Evolutionary conservation across 441 rosid species (phyloP), one percentile per base, ranked within the genome.

Genomic region (Corymbia calophylla): DNA sequence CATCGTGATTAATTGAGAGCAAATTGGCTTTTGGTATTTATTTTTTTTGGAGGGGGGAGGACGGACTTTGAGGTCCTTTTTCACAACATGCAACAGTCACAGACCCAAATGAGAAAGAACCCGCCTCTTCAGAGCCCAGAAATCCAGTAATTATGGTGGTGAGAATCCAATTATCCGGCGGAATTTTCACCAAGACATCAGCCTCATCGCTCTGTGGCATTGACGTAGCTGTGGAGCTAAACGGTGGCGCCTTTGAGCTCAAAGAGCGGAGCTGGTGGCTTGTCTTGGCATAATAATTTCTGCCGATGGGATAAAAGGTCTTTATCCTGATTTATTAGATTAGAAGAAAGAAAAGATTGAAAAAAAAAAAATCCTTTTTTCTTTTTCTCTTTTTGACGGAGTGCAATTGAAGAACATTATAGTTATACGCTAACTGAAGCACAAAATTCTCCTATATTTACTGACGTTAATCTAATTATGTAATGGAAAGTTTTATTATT

Each of bases 141-240:
- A 98, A 97, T 2, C 98, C 99, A 4, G 99, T 98, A 87, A 97
- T 97, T 58, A 98, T 97, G 21, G 98, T 97, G 87, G 99, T 99
- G 27, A 99, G 99, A 88, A 95, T 93, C 70, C 99, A 97, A 90
- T 92, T 93, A 88, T 98, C 99, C 1, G 94, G 93, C 5, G 98
- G 97, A 88, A 95, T 94, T 93, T 95, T 95, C 35, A 97, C 92
- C 87, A 93, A 88, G 53, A 95, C 91, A 87, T 94, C 99, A 32
- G 95, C 93, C 80, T 94, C 95, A 60, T 95, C 97, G n/a, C 92
- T 91, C 88, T 95, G 96, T 13, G 96, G 91, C 21, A 94, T 89
- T 29, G 97, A 91, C 8, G 95, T 88, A 49, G 96, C 92, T 18
- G 96, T 87, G 91, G 88, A 73, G 27, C 89, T 53, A 77, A 68